Evolutionary conservation across 768 basidiomycete genomes (phyloP).

Genomic region (Lactifluus subvellereus): DNA sequence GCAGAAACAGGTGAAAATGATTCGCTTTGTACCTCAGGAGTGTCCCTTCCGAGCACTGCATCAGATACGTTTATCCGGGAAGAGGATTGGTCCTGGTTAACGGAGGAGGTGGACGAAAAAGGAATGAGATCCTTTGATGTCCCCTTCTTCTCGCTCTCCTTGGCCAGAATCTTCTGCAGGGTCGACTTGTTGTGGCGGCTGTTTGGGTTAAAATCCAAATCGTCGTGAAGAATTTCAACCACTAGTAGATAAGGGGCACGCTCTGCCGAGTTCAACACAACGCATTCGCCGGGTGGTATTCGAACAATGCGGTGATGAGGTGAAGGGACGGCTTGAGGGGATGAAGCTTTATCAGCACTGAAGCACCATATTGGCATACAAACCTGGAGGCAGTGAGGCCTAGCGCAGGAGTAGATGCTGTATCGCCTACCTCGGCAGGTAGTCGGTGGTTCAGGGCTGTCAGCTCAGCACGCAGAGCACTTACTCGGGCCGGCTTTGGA

Average conservation of each 20-base stretch:
- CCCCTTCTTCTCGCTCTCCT: conserved; percentile 56
- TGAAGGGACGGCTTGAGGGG: conserved; percentile 39
- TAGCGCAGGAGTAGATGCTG: conserved; percentile 7
- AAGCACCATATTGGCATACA: conserved; percentile 87
- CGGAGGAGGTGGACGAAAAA: conserved; percentile 24
- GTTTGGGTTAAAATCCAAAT: conserved; percentile 87
- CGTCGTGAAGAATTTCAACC: conserved; percentile 84
- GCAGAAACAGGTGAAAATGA: background rate
- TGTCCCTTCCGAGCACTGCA: conserved; percentile 27
- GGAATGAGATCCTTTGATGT: conserved; percentile 48
- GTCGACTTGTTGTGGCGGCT: conserved; percentile 83
- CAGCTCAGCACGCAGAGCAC: conserved; percentile 92
- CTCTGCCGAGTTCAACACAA: conserved; percentile 97
- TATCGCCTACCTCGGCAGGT: conserved; percentile 75
- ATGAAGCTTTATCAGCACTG: conserved; percentile 54
- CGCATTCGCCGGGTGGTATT: conserved; percentile 95
- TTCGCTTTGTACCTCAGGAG: conserved; percentile 21
- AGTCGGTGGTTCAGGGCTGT: conserved; percentile 94
- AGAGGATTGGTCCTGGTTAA: conserved; percentile 2
- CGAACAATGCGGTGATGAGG: conserved; percentile 94
- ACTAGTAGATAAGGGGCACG: conserved; percentile 89
- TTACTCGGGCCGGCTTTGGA: conserved; percentile 89
- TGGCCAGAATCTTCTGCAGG: conserved; percentile 66
- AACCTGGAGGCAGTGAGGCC: conserved; percentile 41
- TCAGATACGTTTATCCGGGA: conserved; percentile 24